Conservation (phyloP, 441 rosid species). For the Mallotus japonicus region DNA sequence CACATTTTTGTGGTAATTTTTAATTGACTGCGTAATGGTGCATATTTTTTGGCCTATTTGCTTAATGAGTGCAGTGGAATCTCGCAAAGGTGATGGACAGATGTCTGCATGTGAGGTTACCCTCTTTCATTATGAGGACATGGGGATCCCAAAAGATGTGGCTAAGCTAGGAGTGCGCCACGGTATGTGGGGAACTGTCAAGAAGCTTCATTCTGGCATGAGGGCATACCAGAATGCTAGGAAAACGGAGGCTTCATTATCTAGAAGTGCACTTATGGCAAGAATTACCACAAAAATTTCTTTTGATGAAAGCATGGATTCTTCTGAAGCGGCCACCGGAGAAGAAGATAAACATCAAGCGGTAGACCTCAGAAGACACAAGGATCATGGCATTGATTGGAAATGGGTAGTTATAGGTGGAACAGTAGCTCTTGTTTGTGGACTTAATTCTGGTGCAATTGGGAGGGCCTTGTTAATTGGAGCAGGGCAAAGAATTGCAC, state of each 20-base stretch:
- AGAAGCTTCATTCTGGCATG: constrained; percentile 75
- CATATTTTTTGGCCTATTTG: constrained; percentile 11
- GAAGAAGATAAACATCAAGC: constrained; percentile 45
- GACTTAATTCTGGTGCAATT: constrained; percentile 64
- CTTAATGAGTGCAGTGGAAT: constrained; percentile 59
- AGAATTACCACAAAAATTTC: constrained; percentile 66
- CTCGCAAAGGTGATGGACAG: constrained; percentile 79
- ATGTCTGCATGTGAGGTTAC: constrained; percentile 78
- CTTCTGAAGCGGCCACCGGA: constrained; percentile 28
- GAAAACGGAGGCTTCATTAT: constrained; percentile 50
- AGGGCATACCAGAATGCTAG: constrained; percentile 77
- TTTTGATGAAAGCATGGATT: constrained; percentile 39
- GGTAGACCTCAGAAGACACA: constrained; percentile 30
- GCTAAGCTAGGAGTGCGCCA: constrained; percentile 92
- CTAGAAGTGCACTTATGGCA: constrained; percentile 70
- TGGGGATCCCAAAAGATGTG: constrained; percentile 98
- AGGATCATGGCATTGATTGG: constrained; percentile 71
- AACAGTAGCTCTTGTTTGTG: constrained; percentile 68
- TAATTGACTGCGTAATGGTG: constrained; percentile 1
- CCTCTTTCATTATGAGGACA: constrained; percentile 83
- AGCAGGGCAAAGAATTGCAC: constrained; percentile 76
- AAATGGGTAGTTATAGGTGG: constrained; percentile 88
- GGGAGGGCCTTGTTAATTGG: constrained; percentile 80
- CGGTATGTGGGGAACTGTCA: constrained; percentile 96
- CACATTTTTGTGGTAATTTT: not conserved